Conservation (phyloP, 2,329 filamentous ascomycete species). For the Dactylellina leptospora region DNA sequence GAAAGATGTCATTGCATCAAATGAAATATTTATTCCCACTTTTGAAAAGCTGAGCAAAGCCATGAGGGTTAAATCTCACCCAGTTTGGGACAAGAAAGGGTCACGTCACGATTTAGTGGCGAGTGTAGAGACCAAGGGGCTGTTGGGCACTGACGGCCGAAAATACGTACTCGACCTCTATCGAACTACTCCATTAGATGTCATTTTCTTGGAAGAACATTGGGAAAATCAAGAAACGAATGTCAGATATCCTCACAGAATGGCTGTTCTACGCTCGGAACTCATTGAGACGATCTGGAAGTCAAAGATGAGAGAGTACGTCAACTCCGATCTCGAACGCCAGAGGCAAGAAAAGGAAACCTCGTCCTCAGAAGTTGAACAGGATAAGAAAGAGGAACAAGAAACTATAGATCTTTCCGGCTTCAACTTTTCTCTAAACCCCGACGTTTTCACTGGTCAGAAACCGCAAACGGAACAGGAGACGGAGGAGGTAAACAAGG, state of each 20-base stretch:
- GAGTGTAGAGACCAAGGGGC: conserved; percentile 95
- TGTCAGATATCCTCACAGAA: conserved; percentile 83
- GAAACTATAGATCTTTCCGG: conserved; percentile 77
- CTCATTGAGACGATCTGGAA: conserved; percentile 87
- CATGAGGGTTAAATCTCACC: conserved; percentile 89
- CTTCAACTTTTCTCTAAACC: conserved; percentile 89
- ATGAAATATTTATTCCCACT: conserved; percentile 81
- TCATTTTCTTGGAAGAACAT: conserved; percentile 85
- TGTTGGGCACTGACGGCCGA: conserved; percentile 94
- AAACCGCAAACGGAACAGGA: conserved; percentile 88
- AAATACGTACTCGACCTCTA: conserved; percentile 99
- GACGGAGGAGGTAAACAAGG: conserved; percentile 80
- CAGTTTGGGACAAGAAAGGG: conserved; percentile 97
- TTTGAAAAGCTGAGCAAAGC: conserved; percentile 93
- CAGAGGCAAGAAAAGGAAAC: conserved; percentile 63
- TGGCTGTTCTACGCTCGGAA: conserved; percentile 92
- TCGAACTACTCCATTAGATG: conserved; percentile 89
- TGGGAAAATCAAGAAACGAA: conserved; percentile 62
- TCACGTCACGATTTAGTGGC: conserved; percentile 90
- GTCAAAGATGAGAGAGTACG: conserved; percentile 86
- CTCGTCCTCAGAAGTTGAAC: conserved; percentile 57
- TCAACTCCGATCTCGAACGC: conserved; percentile 78
- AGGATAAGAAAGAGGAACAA: conserved; percentile 60
- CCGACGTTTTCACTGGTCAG: conserved; percentile 94
- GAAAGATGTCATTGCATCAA: conserved; percentile 90